Conservation (phyloP, 257 asterid genomes). For the Striga asiatica region DNA sequence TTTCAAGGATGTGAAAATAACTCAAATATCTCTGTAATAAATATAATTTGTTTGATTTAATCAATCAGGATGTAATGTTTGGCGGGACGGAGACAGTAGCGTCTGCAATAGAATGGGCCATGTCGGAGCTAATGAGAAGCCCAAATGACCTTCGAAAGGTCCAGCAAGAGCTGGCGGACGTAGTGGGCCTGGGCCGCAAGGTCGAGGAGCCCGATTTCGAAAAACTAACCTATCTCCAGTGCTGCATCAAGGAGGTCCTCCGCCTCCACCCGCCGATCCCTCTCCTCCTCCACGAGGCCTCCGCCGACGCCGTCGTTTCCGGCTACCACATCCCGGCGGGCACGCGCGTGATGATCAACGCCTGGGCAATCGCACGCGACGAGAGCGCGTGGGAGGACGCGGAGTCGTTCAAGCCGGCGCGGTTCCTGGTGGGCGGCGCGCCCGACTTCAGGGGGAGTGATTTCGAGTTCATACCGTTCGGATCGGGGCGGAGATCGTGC, state of each 20-base stretch:
- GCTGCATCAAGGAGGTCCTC: constrained; percentile 34
- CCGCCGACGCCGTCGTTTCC: constrained; percentile 18
- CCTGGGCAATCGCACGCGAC: constrained; percentile 44
- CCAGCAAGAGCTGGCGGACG: constrained; percentile 25
- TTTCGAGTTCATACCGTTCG: constrained; percentile 40
- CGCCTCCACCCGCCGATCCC: no score
- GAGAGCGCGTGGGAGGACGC: constrained; percentile 30
- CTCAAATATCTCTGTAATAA: no score
- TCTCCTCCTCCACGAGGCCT: constrained; percentile 36
- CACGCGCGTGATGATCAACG: constrained; percentile 33
- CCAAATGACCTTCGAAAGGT: constrained; percentile 24
- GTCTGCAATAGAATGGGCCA: neutral
- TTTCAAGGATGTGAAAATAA: no score
- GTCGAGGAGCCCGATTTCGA: constrained; percentile 32
- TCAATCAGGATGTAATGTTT: neutral
- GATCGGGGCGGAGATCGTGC: no score
- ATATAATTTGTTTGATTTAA: no score
- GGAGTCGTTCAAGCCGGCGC: constrained; percentile 23
- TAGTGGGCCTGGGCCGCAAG: constrained; percentile 26
- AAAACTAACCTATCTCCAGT: constrained; percentile 27
- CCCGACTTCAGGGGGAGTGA: constrained; percentile 30
- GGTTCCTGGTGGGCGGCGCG: constrained; percentile 23
- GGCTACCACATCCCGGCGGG: constrained; percentile 30
- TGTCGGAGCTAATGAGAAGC: neutral
- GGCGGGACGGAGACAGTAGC: neutral